phyloP scores from a whole-genome alignment of 306 rosid species.

The Datisca glomerata region DNA sequence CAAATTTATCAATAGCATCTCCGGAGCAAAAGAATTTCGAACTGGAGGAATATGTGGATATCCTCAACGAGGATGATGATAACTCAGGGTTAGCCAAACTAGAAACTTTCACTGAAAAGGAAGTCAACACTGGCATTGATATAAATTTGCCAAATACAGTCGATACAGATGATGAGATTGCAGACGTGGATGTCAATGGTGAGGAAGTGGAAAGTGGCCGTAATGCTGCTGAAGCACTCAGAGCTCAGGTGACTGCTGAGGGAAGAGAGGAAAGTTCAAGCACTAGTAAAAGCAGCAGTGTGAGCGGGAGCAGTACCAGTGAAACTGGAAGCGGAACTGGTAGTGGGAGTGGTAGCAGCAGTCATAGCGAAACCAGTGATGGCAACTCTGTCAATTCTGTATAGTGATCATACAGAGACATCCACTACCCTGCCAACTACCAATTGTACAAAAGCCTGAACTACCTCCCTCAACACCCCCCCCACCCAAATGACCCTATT shows the following conservation, averaged over 20 bases:
- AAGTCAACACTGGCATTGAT: slow-evolving; percentile 2
- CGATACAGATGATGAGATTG: slow-evolving; percentile 5
- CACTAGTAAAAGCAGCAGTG: slow-evolving; percentile 2
- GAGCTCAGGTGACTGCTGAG: slow-evolving; percentile 10
- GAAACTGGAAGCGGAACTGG: not conserved
- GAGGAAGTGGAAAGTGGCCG: slow-evolving; percentile 4
- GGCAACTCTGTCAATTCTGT: not conserved
- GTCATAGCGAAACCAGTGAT: slow-evolving; percentile 5
- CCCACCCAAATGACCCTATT: not conserved
- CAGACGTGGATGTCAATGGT: not conserved
- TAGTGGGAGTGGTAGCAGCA: slow-evolving; percentile 3
- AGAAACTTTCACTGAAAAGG: not conserved
- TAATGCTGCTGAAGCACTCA: slow-evolving; percentile 9
- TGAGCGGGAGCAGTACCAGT: slow-evolving; percentile 2
- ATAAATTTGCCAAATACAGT: not conserved
- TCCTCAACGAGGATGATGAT: slow-evolving; percentile 3
- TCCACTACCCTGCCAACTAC: too few species aligned
- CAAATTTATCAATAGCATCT: slow-evolving; percentile 1
- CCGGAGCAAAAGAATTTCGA: not conserved
- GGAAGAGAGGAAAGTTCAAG: not conserved
- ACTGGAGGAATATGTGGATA: slow-evolving; percentile 1
- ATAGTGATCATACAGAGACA: not conserved
- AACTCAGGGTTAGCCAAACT: not conserved
- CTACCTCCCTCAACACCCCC: too few species aligned
- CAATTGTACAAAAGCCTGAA: too few species aligned